These are phyloP conservation scores for Amoebophrya sp. DNA, from an alignment of 169 alveolate species.

Conservation along the genomic window DNA sequence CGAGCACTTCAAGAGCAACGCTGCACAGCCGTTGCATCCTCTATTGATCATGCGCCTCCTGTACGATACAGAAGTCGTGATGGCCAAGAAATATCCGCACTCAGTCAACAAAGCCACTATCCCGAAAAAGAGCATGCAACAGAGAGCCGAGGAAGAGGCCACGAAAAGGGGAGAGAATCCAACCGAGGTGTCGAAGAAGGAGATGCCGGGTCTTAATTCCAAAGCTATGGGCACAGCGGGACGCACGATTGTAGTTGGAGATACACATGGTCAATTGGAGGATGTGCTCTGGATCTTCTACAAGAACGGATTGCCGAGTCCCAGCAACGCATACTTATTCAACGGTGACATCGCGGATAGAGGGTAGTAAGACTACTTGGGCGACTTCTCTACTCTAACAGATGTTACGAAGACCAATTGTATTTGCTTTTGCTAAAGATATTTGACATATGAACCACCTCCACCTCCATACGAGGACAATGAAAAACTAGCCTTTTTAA, in stretches of 20 bases:
- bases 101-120: not conserved
- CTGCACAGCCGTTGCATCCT: slow-evolving; percentile 5
- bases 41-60: not conserved
- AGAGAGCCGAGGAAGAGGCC: not conserved
- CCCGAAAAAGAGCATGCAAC: not conserved
- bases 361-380: too few relatives aligned
- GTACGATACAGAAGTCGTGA: not conserved
- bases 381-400: too few relatives aligned
- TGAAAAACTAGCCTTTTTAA: too few relatives aligned
- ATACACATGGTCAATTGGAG: slow-evolving; percentile 78
- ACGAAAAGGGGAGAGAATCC: not conserved
- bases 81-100: not conserved
- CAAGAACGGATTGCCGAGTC: slow-evolving; percentile 72
- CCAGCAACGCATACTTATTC: slow-evolving; percentile 55
- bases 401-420: too few relatives aligned
- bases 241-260: slow-evolving; percentile 63
- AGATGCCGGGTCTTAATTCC: not conserved
- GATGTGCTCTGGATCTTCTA: slow-evolving; percentile 76
- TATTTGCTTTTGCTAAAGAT: too few relatives aligned
- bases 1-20: not conserved
- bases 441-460: too few relatives aligned
- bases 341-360: slow-evolving; percentile 83
- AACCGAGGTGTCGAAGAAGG: not conserved
- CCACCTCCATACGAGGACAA: too few relatives aligned
- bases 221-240: not conserved